These are phyloP conservation scores for Gracilaria vermiculophylla DNA, from an alignment of 23 red algal species.

Conservation along the genomic window DNA sequence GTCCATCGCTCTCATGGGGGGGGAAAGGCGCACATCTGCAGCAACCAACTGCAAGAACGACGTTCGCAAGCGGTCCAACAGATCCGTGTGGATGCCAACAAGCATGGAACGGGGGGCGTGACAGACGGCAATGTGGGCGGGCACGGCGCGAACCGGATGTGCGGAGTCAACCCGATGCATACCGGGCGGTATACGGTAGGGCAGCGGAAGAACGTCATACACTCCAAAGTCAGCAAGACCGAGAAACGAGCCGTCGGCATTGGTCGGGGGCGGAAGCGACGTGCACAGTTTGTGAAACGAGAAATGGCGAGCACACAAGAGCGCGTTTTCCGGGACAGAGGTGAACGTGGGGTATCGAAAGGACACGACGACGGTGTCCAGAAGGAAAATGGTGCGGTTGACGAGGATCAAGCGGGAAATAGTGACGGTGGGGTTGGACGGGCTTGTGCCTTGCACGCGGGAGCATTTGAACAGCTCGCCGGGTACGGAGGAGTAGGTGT, in stretches of 20 bases:
- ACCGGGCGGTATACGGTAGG: background rate
- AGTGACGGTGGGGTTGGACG: conserved; percentile 7
- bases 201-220: conserved; percentile 18
- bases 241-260: conserved; percentile 32
- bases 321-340: background rate
- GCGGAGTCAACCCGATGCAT: background rate
- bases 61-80: background rate
- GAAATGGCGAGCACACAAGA: conserved; percentile 9
- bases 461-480: conserved; percentile 25
- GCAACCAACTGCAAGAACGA: conserved; percentile 9
- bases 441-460: conserved; percentile 16
- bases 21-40: background rate
- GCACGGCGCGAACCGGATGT: background rate
- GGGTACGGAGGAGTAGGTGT: conserved; percentile 21
- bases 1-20: background rate
- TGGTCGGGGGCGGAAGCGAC: background rate
- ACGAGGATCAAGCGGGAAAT: conserved; percentile 22
- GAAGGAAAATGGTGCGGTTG: conserved; percentile 11
- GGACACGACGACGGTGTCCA: conserved; percentile 36
- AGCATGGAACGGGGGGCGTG: conserved; percentile 5
- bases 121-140: conserved; percentile 8
- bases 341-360: conserved; percentile 25
- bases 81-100: background rate
- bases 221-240: conserved; percentile 54
- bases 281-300: conserved; percentile 37